Conservation (phyloP, 2,329 filamentous ascomycete species). For the Neopestalotiopsis clavispora region DNA sequence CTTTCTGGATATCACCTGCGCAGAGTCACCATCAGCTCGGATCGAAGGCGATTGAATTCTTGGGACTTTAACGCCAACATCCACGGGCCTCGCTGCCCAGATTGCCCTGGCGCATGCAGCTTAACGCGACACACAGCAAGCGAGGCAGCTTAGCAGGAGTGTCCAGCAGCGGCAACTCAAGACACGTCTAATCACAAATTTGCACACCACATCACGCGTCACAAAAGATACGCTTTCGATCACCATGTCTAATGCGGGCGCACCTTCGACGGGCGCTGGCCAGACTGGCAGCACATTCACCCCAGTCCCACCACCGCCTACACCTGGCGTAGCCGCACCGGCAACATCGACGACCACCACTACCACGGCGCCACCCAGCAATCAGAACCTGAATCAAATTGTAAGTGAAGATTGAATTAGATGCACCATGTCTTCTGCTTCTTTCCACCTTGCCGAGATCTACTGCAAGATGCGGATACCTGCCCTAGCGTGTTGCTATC, state of each 20-base stretch:
- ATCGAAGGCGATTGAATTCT: background rate
- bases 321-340: constrained; percentile 24
- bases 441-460: background rate
- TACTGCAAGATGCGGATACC: background rate
- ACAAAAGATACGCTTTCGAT: background rate
- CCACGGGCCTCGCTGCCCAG: constrained; percentile 9
- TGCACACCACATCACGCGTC: background rate
- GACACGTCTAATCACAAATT: too few relatives aligned
- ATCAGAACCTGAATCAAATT: constrained; percentile 94
- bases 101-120: constrained; percentile 3
- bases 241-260: constrained; percentile 37
- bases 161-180: background rate
- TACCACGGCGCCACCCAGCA: constrained; percentile 53
- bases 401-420: constrained; percentile 60
- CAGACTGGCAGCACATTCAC: constrained; percentile 33
- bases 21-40: background rate
- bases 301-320: constrained; percentile 25
- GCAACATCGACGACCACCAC: constrained; percentile 24
- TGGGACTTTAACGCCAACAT: background rate
- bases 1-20: background rate
- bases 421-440: background rate
- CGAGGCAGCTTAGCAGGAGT: background rate
- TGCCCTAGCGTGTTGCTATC: background rate
- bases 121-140: constrained; percentile 8
- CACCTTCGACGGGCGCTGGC: constrained; percentile 24